phyloP scores from a whole-genome alignment of 768 basidiomycete species.

The Tylopilus felleus region DNA sequence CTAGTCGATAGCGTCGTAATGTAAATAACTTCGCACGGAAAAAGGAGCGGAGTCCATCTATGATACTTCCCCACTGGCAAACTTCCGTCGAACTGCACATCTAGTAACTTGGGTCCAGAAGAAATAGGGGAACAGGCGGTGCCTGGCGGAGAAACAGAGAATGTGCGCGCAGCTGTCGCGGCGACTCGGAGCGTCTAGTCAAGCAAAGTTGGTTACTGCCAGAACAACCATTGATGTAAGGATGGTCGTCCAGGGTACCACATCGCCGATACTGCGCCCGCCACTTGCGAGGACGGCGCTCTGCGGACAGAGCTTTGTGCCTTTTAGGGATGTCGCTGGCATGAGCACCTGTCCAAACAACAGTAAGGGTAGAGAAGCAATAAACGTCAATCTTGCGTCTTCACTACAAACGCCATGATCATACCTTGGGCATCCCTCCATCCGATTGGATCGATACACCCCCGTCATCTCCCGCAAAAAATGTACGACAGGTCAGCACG shows the following conservation, averaged over 20 bases:
- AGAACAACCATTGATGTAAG: conserved; percentile 4
- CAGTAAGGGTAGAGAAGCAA: not conserved
- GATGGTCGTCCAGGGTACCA: conserved; percentile 7
- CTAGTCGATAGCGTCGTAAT: conserved; percentile 2
- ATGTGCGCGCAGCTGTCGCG: not conserved
- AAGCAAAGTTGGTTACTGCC: conserved; percentile 4
- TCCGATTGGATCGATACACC: conserved; percentile 37
- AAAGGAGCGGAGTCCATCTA: not conserved
- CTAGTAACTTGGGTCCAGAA: not conserved
- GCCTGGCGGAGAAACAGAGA: not conserved
- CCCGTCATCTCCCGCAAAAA: conserved; percentile 39
- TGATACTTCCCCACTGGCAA: not conserved
- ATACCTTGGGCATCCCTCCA: conserved; percentile 47
- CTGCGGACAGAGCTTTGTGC: conserved; percentile 20
- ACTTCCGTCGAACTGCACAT: not conserved
- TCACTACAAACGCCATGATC: not conserved
- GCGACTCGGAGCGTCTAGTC: not conserved
- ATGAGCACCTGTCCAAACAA: conserved; percentile 33
- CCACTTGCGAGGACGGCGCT: conserved; percentile 5
- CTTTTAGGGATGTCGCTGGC: conserved; percentile 28
- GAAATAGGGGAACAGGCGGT: not conserved
- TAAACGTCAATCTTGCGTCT: not conserved
- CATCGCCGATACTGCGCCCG: not conserved
- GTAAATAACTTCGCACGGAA: not conserved
- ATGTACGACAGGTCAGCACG: conserved; percentile 45